Percentiles rank a stretch among this genome's conserved stretches.
These are phyloP conservation scores for Agapanthus africanus DNA, from an alignment of 106 monocot genomes.

Conservation along the genomic window DNA sequence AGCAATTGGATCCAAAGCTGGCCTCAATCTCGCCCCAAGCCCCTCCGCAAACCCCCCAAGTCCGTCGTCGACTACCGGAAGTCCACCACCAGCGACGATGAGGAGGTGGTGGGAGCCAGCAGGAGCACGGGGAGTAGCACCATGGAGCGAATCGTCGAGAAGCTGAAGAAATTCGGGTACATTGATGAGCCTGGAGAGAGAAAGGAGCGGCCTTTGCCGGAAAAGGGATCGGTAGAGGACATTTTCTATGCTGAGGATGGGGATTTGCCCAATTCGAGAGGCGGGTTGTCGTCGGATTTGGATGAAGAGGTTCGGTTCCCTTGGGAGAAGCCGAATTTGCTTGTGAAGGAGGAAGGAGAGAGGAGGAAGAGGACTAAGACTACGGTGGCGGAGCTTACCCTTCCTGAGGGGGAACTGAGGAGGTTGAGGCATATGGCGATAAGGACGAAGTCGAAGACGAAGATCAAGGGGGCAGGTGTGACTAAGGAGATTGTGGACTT, in stretches of 20 bases:
- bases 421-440: conserved; percentile 75
- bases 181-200: conserved; percentile 32
- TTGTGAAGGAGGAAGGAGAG: conserved; percentile 7
- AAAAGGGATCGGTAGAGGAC: conserved; percentile 81
- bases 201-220: conserved; percentile 29
- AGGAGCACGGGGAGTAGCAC: conserved; percentile 62
- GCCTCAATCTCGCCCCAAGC: conserved; percentile 10
- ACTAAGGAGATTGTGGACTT: conserved; percentile 71
- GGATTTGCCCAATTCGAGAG: conserved; percentile 57
- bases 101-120: conserved; percentile 64
- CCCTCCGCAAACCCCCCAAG: conserved; percentile 25
- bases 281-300: conserved; percentile 41
- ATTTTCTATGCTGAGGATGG: conserved; percentile 84
- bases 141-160: conserved; percentile 75
- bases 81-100: conserved; percentile 39
- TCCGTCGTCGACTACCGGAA: conserved; percentile 47
- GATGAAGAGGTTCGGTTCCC: conserved; percentile 67
- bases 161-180: conserved; percentile 80
- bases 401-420: conserved; percentile 79
- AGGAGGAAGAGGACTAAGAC: conserved; percentile 57
- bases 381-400: conserved; percentile 71
- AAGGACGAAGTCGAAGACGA: conserved; percentile 67
- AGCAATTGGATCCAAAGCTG: conserved; percentile 43
- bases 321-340: conserved; percentile 66
- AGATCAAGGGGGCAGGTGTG: conserved; percentile 71